phyloP scores from a whole-genome alignment of 805 yeast species.

The Zygosaccharomyces rouxii region DNA sequence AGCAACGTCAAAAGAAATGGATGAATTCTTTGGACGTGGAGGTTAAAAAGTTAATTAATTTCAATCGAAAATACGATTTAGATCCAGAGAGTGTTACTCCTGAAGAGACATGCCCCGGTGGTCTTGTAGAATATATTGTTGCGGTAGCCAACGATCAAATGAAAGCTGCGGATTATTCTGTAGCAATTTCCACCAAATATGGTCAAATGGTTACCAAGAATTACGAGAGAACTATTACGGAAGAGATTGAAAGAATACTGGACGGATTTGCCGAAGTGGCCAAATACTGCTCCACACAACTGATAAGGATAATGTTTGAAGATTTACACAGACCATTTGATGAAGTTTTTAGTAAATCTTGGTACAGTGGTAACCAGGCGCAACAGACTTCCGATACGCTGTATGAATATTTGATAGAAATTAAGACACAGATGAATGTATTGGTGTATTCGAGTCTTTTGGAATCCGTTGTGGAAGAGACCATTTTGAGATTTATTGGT shows the following conservation, averaged over 20 bases:
- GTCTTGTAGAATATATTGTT: conserved; percentile 71
- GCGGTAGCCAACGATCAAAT: conserved; percentile 85
- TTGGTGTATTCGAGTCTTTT: conserved; percentile 50
- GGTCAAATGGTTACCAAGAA: conserved; percentile 61
- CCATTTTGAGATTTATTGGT: conserved; percentile 46
- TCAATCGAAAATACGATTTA: conserved; percentile 31
- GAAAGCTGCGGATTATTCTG: conserved; percentile 63
- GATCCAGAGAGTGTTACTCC: conserved; percentile 37
- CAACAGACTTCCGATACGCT: conserved; percentile 66
- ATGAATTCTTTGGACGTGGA: conserved; percentile 50
- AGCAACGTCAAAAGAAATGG: conserved; percentile 62
- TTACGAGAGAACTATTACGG: conserved; percentile 55
- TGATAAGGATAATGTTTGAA: conserved; percentile 60
- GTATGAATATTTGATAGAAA: conserved; percentile 68
- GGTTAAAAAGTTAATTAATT: conserved; percentile 38
- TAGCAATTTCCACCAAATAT: conserved; percentile 62
- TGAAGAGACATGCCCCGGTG: conserved; percentile 55
- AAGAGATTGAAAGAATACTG: conserved; percentile 56
- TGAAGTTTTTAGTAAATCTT: conserved; percentile 57
- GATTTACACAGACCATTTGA: conserved; percentile 63
- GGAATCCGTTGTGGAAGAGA: conserved; percentile 50
- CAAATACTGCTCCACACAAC: conserved; percentile 52
- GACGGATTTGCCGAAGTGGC: conserved; percentile 79
- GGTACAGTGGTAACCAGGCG: conserved; percentile 62
- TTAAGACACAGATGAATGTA: conserved; percentile 49